phyloP scores from a whole-genome alignment of 2,329 filamentous ascomycete species.

The Aureobasidium lini region DNA sequence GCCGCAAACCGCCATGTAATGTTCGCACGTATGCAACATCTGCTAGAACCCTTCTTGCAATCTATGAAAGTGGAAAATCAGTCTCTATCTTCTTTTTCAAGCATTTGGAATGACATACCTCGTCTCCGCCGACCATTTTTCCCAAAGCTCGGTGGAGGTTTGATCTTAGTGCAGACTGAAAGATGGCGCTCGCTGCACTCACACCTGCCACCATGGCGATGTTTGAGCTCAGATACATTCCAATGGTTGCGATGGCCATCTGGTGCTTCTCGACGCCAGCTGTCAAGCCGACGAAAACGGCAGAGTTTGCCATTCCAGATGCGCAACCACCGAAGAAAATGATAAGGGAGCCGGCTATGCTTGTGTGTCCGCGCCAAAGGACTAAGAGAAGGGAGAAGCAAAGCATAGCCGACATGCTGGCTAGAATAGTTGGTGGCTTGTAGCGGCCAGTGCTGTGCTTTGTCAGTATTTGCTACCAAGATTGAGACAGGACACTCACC shows the following conservation, averaged over 20 bases:
- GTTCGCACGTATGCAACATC: slow-evolving; percentile 33
- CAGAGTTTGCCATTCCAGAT: slow-evolving; percentile 39
- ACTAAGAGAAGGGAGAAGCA: slow-evolving; percentile 47
- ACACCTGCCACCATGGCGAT: slow-evolving; percentile 36
- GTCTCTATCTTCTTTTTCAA: slow-evolving; percentile 12
- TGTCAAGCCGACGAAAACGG: slow-evolving; percentile 45
- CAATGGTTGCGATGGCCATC: slow-evolving; percentile 44
- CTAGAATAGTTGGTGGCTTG: slow-evolving; percentile 46
- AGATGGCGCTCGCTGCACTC: slow-evolving; percentile 31
- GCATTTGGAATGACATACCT: slow-evolving; percentile 15
- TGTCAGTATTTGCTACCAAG: slow-evolving; percentile 17
- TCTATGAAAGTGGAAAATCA: slow-evolving; percentile 12
- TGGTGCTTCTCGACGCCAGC: slow-evolving; percentile 38
- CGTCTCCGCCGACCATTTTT: slow-evolving; percentile 23
- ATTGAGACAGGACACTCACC: slow-evolving; percentile 11
- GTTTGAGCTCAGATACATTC: slow-evolving; percentile 40
- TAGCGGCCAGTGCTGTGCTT: slow-evolving; percentile 49
- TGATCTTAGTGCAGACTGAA: slow-evolving; percentile 29
- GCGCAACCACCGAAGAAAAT: slow-evolving; percentile 52
- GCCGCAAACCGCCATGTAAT: slow-evolving; percentile 17
- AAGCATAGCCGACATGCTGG: slow-evolving; percentile 42
- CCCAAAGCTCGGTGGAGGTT: slow-evolving; percentile 28
- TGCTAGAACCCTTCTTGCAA: not conserved
- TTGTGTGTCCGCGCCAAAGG: slow-evolving; percentile 54
- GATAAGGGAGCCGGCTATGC: slow-evolving; percentile 49